Conservation (phyloP, 352 stramenopile species). For the Phytophthora syringae region DNA sequence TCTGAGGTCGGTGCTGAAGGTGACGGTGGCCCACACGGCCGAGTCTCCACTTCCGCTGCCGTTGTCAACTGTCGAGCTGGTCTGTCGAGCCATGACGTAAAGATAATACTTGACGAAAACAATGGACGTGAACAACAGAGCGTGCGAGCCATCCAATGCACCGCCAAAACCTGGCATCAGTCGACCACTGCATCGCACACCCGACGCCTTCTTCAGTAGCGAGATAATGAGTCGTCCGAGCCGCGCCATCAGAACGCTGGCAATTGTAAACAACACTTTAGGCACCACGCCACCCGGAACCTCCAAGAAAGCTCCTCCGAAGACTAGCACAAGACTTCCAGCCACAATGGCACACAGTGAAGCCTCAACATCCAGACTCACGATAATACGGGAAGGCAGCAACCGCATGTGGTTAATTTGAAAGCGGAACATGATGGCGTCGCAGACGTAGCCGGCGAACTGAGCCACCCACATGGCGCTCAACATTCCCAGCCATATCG, state of each 20-base stretch:
- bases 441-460: slow-evolving; percentile 53
- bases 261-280: slow-evolving; percentile 72
- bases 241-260: slow-evolving; percentile 89
- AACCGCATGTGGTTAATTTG: slow-evolving; percentile 50
- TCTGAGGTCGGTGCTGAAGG: slow-evolving; percentile 32
- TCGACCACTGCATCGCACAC: slow-evolving; percentile 92
- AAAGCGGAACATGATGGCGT: slow-evolving; percentile 63
- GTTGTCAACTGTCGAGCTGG: slow-evolving; percentile 5
- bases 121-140: slow-evolving; percentile 86
- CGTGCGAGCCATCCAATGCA: slow-evolving; percentile 91
- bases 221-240: slow-evolving; percentile 92
- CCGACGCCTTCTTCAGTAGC: slow-evolving; percentile 93
- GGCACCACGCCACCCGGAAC: slow-evolving; percentile 60
- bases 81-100: slow-evolving; percentile 34
- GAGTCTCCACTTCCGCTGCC: slow-evolving; percentile 26
- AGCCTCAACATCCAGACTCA: slow-evolving; percentile 58
- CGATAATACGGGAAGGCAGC: slow-evolving; percentile 48
- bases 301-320: slow-evolving; percentile 38
- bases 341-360: slow-evolving; percentile 45
- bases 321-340: slow-evolving; percentile 43
- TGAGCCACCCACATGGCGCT: slow-evolving; percentile 53
- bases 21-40: slow-evolving; percentile 31
- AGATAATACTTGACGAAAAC: slow-evolving; percentile 63
- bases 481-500: slow-evolving; percentile 50
- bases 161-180: slow-evolving; percentile 94